Evolutionary conservation across 75 land plant genomes (phyloP), one percentile per base, ranked within the genome.

Genomic region (Pinus taeda): DNA sequence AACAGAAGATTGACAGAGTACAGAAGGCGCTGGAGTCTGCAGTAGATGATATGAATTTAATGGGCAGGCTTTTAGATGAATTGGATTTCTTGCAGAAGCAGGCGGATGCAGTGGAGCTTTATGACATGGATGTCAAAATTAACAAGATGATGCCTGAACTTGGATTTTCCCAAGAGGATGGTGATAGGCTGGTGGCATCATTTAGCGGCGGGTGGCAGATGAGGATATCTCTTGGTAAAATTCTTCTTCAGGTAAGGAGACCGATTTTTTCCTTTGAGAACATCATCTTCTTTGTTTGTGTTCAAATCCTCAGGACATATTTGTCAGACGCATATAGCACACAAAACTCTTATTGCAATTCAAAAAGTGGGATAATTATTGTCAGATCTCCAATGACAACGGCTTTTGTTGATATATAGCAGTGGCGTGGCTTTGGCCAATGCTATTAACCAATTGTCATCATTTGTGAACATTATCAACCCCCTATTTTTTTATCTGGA

Each of bases 191-290:
- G 59, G 98, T 96, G 37, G 92, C 95, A 3, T 86, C 95, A 0
- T 96, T 90, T 76, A 96, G 98, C 83, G 82, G 97, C n/a, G 98
- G 98, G 24, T 96, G 98, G 98, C 98, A 96, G 82, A 96, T 96
- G 98, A 90, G 98, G 73, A 96, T 96, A 86, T 95, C 95, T 18
- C 91, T 96, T 21, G 98, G 98, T n/a, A 96, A 96, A 80, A 96
- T 96, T 59, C 77, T 96, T 15, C 90, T 96, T 60, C 97, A 93
- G 92, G 98, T 95, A 57, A 20, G 55, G 17, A 64, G 17, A 30
- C 29, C 9, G 42, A 18, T 36, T 65, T 17, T 8, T 17, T 15
- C 36, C 42, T 22, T 69, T 69, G 53, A 69, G 55, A 69, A 42
- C 53, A 69, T 42, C n/a, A 13, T 42, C 42, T 69, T 42, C 12